phyloP scores from a whole-genome alignment of 805 yeast species.

The Ogataea allantospora region DNA sequence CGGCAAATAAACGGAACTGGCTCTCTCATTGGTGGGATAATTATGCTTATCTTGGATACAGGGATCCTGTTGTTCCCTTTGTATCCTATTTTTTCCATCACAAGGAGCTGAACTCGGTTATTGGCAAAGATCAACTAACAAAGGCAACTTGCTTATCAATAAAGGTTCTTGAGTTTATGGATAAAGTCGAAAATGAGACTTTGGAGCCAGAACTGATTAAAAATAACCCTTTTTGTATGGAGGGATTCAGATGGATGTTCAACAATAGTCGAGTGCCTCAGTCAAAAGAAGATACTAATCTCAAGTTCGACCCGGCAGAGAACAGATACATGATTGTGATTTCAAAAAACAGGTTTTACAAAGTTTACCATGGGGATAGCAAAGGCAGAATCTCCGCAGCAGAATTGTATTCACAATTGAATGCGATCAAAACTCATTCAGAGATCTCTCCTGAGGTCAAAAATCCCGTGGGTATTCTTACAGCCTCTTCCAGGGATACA shows the following conservation, averaged over 20 bases:
- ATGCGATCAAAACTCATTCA: slow-evolving; percentile 45
- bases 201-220: slow-evolving; percentile 79
- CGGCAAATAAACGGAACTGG: slow-evolving; percentile 75
- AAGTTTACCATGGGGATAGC: slow-evolving; percentile 58
- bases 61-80: slow-evolving; percentile 93
- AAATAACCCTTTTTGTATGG: slow-evolving; percentile 88
- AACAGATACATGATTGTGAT: slow-evolving; percentile 72
- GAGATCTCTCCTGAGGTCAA: slow-evolving; percentile 37
- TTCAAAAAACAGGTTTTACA: slow-evolving; percentile 77
- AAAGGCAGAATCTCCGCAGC: slow-evolving; percentile 46
- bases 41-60: slow-evolving; percentile 83
- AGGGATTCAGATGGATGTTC: slow-evolving; percentile 87
- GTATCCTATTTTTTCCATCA: slow-evolving; percentile 89
- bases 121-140: slow-evolving; percentile 61
- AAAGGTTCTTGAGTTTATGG: slow-evolving; percentile 67
- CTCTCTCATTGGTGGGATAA: slow-evolving; percentile 90
- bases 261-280: slow-evolving; percentile 84
- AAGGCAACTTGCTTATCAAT: slow-evolving; percentile 76
- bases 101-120: slow-evolving; percentile 56
- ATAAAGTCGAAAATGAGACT: slow-evolving; percentile 63
- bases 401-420: slow-evolving; percentile 58
- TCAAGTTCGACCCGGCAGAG: slow-evolving; percentile 39
- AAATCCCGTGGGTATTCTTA: slow-evolving; percentile 71
- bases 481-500: slow-evolving; percentile 81
- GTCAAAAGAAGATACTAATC: slow-evolving; percentile 59